Evolutionary conservation across 148 eudicot genomes (phyloP).

Genomic region (Chenopodium quinoa): DNA sequence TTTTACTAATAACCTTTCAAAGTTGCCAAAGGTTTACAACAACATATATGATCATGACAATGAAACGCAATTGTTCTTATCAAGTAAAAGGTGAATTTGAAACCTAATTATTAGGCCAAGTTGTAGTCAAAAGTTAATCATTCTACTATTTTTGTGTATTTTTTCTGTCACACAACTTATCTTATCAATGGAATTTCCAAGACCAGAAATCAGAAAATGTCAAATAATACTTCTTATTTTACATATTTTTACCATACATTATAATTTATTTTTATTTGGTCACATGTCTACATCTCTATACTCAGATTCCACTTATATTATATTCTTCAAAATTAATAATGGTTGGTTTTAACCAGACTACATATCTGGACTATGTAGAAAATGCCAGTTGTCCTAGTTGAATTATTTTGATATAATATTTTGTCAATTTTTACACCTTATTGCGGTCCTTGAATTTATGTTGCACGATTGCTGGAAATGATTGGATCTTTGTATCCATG

Average conservation of each 20-base stretch:
- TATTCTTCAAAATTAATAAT: not conserved
- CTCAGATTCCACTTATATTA: conserved; percentile 25
- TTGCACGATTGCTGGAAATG: conserved; percentile 6
- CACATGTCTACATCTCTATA: conserved; percentile 30
- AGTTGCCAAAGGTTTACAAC: conserved; percentile 9
- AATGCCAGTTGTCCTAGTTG: not conserved
- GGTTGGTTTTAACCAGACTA: not conserved
- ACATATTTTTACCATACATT: not conserved
- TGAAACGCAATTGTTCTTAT: conserved; percentile 35
- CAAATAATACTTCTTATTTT: not conserved
- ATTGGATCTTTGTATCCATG: conserved; percentile 8
- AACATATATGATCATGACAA: conserved; percentile 11
- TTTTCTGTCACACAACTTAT: conserved; percentile 20
- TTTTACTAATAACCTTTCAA: conserved; percentile 10
- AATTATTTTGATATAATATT: not conserved
- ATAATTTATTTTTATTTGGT: conserved; percentile 21
- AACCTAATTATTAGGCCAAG: not conserved
- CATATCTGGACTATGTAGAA: not conserved
- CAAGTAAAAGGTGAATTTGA: conserved; percentile 20
- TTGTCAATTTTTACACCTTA: not conserved
- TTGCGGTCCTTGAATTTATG: conserved; percentile 11
- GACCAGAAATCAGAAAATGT: not conserved
- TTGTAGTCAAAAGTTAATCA: not conserved
- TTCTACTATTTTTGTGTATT: conserved; percentile 9
- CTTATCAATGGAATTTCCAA: not conserved